phyloP scores from a whole-genome alignment of 2,329 filamentous ascomycete genomes.

The Phialemonium atrogriseum region DNA sequence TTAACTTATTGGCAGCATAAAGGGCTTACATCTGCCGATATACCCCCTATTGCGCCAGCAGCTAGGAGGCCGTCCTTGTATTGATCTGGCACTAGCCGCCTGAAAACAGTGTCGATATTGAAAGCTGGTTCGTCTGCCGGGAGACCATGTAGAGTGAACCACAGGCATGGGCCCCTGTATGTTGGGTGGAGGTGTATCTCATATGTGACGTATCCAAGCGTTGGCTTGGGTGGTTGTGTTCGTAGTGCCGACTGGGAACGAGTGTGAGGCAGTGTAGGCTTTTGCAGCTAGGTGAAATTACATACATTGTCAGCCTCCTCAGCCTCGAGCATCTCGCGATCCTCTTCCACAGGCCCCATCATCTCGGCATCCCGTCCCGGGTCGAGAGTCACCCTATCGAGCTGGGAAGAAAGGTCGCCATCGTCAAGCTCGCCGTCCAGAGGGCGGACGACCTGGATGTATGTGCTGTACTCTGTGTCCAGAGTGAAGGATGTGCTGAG shows the following conservation, averaged over 20 bases:
- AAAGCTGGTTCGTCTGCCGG: conserved; percentile 47
- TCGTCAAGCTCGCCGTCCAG: conserved; percentile 36
- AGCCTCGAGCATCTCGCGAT: conserved; percentile 39
- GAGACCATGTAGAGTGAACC: conserved; percentile 59
- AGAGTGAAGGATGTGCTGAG: conserved; percentile 35
- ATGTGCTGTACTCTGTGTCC: conserved; percentile 39
- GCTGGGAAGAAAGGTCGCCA: conserved; percentile 34
- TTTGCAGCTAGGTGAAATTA: background rate
- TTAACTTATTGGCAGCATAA: conserved; percentile 17
- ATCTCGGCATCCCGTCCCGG: conserved; percentile 6
- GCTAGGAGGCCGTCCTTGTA: conserved; percentile 53
- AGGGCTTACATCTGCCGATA: conserved; percentile 67
- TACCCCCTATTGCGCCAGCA: conserved; percentile 59
- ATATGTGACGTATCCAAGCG: conserved; percentile 51
- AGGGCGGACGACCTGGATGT: conserved; percentile 47
- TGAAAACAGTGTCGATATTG: conserved; percentile 62
- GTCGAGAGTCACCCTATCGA: conserved; percentile 37
- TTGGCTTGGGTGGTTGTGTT: conserved; percentile 4
- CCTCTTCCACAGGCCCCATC: conserved; percentile 19
- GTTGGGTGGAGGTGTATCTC: conserved; percentile 68
- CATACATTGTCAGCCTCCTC: conserved; percentile 45
- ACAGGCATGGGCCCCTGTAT: conserved; percentile 67
- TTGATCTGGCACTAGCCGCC: conserved; percentile 58
- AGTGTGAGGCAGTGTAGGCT: conserved; percentile 1
- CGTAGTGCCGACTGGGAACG: conserved; percentile 7